Evolutionary conservation across 2,329 filamentous ascomycete species (phyloP).

Genomic region (Neofusicoccum laricinum): DNA sequence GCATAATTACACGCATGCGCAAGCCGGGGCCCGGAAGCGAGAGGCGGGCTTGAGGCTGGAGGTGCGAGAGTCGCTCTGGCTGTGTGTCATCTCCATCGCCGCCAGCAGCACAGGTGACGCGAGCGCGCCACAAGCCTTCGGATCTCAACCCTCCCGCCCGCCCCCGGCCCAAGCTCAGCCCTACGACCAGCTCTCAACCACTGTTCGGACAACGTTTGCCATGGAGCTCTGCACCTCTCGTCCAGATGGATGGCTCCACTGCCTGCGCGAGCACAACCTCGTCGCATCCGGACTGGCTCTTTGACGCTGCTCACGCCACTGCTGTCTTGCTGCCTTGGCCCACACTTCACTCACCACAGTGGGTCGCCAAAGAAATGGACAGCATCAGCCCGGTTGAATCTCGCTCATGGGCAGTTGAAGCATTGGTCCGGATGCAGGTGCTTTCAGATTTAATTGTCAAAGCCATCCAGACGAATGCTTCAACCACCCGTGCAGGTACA

Average conservation of each 20-base stretch:
- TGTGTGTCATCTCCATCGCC: neutral
- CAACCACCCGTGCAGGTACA: too few species aligned
- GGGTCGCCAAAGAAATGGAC: too few species aligned
- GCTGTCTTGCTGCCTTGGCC: neutral
- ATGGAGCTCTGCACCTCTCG: too few species aligned
- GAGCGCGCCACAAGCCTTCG: neutral
- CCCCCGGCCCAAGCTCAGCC: neutral
- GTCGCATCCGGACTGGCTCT: too few species aligned
- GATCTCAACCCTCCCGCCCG: neutral
- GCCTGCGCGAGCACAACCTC: too few species aligned
- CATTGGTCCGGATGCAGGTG: too few species aligned
- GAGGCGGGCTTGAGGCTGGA: neutral
- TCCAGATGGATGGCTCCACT: too few species aligned
- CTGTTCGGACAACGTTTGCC: too few species aligned
- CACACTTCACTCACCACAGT: neutral
- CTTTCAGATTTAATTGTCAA: too few species aligned
- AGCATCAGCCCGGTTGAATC: too few species aligned
- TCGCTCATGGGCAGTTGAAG: too few species aligned
- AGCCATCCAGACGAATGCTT: too few species aligned
- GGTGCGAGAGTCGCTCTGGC: neutral
- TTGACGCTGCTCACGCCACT: neutral
- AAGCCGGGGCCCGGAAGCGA: neutral
- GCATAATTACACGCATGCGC: conserved; percentile 7
- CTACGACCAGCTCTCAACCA: neutral
- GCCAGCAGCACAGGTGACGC: neutral